phyloP scores from a whole-genome alignment of 2,329 filamentous ascomycete species.

The Neopestalotiopsis rosae region DNA sequence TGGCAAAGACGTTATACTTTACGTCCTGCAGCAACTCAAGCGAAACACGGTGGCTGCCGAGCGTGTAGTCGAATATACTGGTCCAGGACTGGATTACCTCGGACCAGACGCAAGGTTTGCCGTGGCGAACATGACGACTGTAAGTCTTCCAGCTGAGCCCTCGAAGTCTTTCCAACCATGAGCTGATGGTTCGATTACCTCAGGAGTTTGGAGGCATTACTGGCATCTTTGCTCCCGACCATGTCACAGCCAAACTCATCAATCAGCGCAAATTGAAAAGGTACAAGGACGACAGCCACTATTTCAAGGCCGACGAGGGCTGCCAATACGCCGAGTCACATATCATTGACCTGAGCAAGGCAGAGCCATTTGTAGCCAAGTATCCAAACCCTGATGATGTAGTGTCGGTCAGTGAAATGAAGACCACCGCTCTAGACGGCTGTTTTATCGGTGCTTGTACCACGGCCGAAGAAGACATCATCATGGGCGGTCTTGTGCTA shows the following conservation, averaged over 20 bases:
- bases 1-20: slow-evolving; percentile 52
- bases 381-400: slow-evolving; percentile 51
- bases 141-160: slow-evolving; percentile 47
- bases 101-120: slow-evolving; percentile 50
- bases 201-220: slow-evolving; percentile 49
- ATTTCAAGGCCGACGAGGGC: slow-evolving; percentile 45
- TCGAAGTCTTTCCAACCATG: slow-evolving; percentile 40
- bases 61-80: slow-evolving; percentile 50
- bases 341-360: slow-evolving; percentile 43
- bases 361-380: slow-evolving; percentile 43
- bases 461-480: slow-evolving; percentile 49
- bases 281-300: slow-evolving; percentile 40
- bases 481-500: slow-evolving; percentile 47
- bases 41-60: slow-evolving; percentile 51
- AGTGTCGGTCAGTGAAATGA: slow-evolving; percentile 42
- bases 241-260: slow-evolving; percentile 41
- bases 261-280: slow-evolving; percentile 36
- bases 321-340: slow-evolving; percentile 42
- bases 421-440: slow-evolving; percentile 42
- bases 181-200: neutral
- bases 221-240: slow-evolving; percentile 47
- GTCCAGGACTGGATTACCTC: slow-evolving; percentile 43
- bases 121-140: slow-evolving; percentile 51
- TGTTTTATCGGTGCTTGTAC: slow-evolving; percentile 54
- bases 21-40: slow-evolving; percentile 48